These are phyloP conservation scores for Nicotiana tabacum DNA, from an alignment of 257 asterid species.

Conservation along the genomic window DNA sequence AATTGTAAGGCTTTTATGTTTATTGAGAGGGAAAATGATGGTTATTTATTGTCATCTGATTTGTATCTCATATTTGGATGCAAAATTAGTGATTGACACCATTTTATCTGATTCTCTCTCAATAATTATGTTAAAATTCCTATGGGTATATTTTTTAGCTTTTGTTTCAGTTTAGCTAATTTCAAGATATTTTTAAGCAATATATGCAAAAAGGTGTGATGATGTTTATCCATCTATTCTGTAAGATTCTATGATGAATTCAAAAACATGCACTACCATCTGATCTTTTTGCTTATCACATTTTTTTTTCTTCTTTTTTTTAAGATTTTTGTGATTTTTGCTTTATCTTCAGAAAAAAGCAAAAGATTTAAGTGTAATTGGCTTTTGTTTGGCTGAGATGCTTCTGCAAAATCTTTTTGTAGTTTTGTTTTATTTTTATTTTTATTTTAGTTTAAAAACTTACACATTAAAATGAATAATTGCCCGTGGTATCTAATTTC, in stretches of 20 bases:
- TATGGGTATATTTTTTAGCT: no score
- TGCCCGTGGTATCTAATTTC: constrained; percentile 52
- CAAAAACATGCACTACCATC: constrained; percentile 76
- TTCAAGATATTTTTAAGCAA: not conserved
- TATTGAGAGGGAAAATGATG: not conserved
- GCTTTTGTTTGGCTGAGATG: constrained; percentile 52
- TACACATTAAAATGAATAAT: no score
- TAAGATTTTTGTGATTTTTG: not conserved
- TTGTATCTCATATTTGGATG: not conserved
- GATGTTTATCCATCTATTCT: constrained; percentile 48
- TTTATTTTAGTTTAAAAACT: no score
- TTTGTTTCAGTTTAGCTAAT: not conserved
- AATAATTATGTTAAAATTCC: not conserved
- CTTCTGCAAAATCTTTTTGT: not conserved
- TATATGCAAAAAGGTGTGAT: constrained; percentile 35
- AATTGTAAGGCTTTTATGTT: not conserved
- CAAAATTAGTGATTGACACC: not conserved
- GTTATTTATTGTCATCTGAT: not conserved
- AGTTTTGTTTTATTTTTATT: no score
- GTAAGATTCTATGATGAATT: constrained; percentile 55
- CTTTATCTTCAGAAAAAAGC: not conserved
- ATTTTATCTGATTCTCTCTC: not conserved
- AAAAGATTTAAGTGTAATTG: no score
- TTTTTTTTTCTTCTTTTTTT: not conserved
- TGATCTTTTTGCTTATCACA: constrained; percentile 39